phyloP scores from a whole-genome alignment of 1,139 yeast genomes.

The Kodamaea anthophila region DNA sequence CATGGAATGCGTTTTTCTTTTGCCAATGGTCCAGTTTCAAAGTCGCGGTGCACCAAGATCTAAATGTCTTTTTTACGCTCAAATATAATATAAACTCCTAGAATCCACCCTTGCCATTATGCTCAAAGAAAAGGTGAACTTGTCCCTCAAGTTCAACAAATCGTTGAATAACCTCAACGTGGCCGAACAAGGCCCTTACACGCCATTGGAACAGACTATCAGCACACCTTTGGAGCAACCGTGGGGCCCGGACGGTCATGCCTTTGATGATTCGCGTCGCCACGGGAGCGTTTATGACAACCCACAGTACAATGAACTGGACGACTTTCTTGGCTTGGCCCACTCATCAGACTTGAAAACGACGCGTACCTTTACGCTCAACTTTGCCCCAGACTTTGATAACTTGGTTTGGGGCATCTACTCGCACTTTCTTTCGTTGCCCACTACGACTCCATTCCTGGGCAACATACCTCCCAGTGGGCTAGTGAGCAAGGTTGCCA shows the following conservation, averaged over 20 bases:
- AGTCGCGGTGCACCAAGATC: too few species aligned
- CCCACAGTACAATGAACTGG: constrained; percentile 35
- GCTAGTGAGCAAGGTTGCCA: constrained; percentile 37
- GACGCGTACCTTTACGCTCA: constrained; percentile 29
- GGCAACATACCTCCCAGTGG: constrained; percentile 43
- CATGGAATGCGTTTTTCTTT: too few species aligned
- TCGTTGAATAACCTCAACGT: constrained; percentile 19
- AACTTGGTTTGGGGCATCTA: constrained; percentile 33
- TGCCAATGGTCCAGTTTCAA: too few species aligned
- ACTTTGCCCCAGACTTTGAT: constrained; percentile 34
- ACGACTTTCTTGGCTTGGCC: constrained; percentile 31
- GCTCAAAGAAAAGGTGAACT: constrained; percentile 24
- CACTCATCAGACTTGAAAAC: constrained; percentile 12
- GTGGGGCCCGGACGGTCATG: constrained; percentile 7
- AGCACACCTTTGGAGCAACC: constrained; percentile 32
- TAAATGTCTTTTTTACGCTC: too few species aligned
- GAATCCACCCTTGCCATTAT: constrained; percentile 9
- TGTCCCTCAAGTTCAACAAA: constrained; percentile 27
- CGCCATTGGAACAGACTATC: constrained; percentile 43
- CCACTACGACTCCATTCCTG: constrained; percentile 44
- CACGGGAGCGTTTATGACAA: constrained; percentile 21
- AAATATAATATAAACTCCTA: too few species aligned
- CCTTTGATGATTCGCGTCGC: constrained; percentile 7
- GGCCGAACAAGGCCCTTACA: constrained; percentile 30
- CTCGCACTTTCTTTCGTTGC: constrained; percentile 31